Conservation (phyloP, 2,329 filamentous ascomycete species). For the Phyllosticta paracitricarpa region DNA sequence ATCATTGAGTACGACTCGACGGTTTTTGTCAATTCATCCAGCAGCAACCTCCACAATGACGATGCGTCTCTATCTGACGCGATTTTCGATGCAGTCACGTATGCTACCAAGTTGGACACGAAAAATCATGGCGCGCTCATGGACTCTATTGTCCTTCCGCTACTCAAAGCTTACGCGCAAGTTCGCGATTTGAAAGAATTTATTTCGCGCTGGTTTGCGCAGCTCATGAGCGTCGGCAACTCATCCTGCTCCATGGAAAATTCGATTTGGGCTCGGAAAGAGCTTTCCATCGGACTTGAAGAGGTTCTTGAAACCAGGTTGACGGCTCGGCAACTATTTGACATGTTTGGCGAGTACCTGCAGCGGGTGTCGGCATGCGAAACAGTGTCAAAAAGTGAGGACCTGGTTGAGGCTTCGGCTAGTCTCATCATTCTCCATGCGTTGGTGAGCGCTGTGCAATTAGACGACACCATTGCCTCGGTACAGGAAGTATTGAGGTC, state of each 20-base stretch:
- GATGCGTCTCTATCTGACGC: neutral
- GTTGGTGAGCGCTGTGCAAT: slow-evolving; percentile 1
- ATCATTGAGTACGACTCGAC: slow-evolving; percentile 24
- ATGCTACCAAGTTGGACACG: neutral
- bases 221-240: slow-evolving; percentile 15
- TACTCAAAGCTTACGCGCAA: slow-evolving; percentile 24
- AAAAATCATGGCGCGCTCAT: slow-evolving; percentile 3
- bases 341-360: slow-evolving; percentile 21
- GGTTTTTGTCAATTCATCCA: slow-evolving; percentile 21
- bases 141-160: slow-evolving; percentile 19
- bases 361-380: slow-evolving; percentile 1
- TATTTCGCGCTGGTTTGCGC: slow-evolving; percentile 24
- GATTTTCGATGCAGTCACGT: neutral
- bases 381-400: neutral
- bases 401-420: neutral
- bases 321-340: slow-evolving; percentile 23
- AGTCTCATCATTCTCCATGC: slow-evolving; percentile 7
- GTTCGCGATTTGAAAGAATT: slow-evolving; percentile 26
- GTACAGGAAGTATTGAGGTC: neutral
- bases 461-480: slow-evolving; percentile 4
- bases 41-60: neutral
- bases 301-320: slow-evolving; percentile 22
- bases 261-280: slow-evolving; percentile 23
- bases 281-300: slow-evolving; percentile 17
- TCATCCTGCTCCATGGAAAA: neutral